Base-by-base conservation (phyloP, 495 filamentous ascomycete species). In the Podospora anserina region DNA sequence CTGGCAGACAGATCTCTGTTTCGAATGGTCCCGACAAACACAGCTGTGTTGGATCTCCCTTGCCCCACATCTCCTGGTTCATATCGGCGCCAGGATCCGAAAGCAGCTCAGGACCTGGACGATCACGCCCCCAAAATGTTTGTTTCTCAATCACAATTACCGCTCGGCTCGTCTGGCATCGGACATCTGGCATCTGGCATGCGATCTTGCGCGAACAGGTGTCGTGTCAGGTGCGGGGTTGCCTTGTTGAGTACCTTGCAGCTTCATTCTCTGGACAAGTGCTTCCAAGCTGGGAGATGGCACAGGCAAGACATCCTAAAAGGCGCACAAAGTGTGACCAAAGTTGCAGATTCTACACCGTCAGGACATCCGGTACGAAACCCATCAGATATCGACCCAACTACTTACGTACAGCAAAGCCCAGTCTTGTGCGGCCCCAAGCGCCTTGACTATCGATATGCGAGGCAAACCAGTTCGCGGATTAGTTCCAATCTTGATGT, bases 151-250 rank as follows among this genome's bases (percentile, higher is more conserved):
- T 58, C 23, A 4, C 18, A 49, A 16, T 26, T 58, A 58, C 55
- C 55, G 23, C n/a, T 58, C 55, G 55, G 55, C 55, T 58, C 19
- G 55, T 58, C 55, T 58, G 55, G 55, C 55, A 58, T 58, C 55
- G n/a, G 19, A 13, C 55, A 58, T 58, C 23, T 58, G 55, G 55
- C 55, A 58, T 58, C 55, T 58, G n/a, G 55, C 55, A 58, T 58
- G 23, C 55, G 55, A 58, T 58, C 55, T 58, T 58, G 55, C 55
- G 55, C 55, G n/a, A 58, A 58, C 55, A 20, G 55, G 55, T 20
- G 9, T 58, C 19, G 23, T 58, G 13, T 19, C n/a, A 58, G n/a
- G 55, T 58, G 55, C 55, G 55, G 55, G 55, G 15, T 58, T 58
- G 55, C n/a, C n/a, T 23, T 58, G 39, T 49, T 49, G 39, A 49